Evolutionary conservation across 2,329 filamentous ascomycete genomes (phyloP).

Genomic region (Claviceps lovelessii): DNA sequence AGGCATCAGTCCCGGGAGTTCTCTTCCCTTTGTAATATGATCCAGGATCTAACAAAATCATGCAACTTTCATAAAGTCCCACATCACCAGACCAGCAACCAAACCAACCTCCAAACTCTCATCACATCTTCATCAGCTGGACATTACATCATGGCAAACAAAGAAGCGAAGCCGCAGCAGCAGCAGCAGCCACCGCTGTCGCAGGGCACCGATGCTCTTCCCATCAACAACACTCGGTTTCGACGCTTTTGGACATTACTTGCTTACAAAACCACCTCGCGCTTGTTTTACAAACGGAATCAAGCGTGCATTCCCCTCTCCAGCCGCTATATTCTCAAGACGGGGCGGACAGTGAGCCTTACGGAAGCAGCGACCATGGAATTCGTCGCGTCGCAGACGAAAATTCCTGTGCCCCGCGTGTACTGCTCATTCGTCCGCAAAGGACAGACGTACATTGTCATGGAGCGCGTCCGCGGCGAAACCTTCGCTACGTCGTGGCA

Average conservation of each 20-base stretch:
- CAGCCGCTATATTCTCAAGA: not conserved
- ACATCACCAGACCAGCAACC: no score
- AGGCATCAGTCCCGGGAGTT: no score
- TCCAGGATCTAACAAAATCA: no score
- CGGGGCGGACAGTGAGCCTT: not conserved
- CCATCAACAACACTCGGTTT: not conserved
- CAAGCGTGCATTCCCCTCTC: not conserved
- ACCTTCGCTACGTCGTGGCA: conserved; percentile 1
- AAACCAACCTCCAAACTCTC: no score
- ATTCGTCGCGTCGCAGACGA: conserved; percentile 10
- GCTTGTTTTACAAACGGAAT: not conserved
- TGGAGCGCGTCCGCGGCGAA: conserved; percentile 21
- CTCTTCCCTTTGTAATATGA: no score
- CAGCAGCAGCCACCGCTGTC: not conserved
- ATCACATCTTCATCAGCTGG: no score
- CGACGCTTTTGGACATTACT: not conserved
- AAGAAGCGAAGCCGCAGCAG: not conserved
- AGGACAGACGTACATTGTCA: conserved; percentile 29
- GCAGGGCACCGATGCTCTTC: not conserved
- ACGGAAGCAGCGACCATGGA: conserved; percentile 12
- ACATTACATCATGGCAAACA: not conserved
- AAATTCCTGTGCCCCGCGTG: conserved; percentile 10
- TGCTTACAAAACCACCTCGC: not conserved
- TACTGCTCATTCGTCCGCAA: conserved; percentile 22
- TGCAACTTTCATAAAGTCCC: no score